Base-by-base conservation (phyloP, 768 basidiomycete genomes). In the Lepiota brunneoincarnata region DNA sequence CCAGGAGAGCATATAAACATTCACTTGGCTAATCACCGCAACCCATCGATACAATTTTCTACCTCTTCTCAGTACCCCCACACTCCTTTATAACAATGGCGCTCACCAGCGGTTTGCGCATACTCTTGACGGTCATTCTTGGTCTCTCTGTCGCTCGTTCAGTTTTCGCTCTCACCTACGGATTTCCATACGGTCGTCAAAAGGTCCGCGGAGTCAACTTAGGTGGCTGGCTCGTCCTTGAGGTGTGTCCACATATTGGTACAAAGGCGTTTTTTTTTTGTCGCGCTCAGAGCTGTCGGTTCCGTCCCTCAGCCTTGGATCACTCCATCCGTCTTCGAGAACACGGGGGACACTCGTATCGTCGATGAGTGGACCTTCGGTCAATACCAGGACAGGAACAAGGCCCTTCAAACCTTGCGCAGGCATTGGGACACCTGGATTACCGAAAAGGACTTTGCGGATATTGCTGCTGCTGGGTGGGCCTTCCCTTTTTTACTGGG, bases 121-220 rank as follows among this genome's bases (percentile, higher is more conserved):
- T 51, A 50, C 54, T 60, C 51, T 53, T 60, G 34, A 21, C 15
- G 38, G 21, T 40, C 41, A 35, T 51, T 45, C 54, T 60, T 54
- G 50, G 57, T 53, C 49, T 63, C 57, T 51, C 59, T 42, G 45
- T 57, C 39, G 53, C 62, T 65, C 58, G 59, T 53, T 58, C 51
- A 51, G 41, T 63, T 58, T 49, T 34, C 66, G 65, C 62, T 62
- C 59, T 60, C 63, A 68, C 69, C 17, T 80, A 78, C 18, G 80
- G 81, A 37, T 91, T 91, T 62, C 75, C 87, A 6, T 91, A 91
- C 60, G 89, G 86, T 23, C 74, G 76, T 3, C 55, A 80, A 67
- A 86, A 84, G 60, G 83, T 92, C 36, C 84, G 90, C 9, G 91
- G 91, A 53, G 91, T 92, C 57, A 92, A 87, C 68, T 77, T 92